Percentiles rank a stretch among this genome's conserved stretches.
Conservation (phyloP, 108 stramenopile species). For the Craspedostauros australis region DNA sequence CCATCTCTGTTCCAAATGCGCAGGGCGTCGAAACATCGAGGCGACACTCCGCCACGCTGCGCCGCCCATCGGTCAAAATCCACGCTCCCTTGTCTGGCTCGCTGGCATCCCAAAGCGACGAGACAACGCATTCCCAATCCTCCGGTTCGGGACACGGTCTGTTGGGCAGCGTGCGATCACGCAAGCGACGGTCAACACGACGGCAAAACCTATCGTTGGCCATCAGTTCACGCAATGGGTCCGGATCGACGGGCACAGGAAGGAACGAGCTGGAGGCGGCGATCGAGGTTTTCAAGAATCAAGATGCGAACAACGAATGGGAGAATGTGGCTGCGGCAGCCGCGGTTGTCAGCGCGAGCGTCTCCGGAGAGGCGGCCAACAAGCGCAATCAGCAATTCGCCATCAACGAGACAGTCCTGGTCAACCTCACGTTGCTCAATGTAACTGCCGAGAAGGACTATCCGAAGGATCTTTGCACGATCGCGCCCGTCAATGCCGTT, state of each 20-base stretch:
- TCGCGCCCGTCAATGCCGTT: conserved; percentile 39
- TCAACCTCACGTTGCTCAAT: conserved; percentile 39
- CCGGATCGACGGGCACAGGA: too few species aligned
- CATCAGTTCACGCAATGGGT: too few species aligned
- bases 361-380: conserved; percentile 2
- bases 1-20: conserved; percentile 2
- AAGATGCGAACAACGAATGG: conserved; percentile 22
- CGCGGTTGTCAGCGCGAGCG: conserved; percentile 28
- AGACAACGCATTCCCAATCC: not conserved
- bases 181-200: not conserved
- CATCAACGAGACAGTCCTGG: conserved; percentile 37
- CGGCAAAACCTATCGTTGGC: not conserved
- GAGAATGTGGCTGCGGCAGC: conserved; percentile 44
- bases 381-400: conserved; percentile 18
- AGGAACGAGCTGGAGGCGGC: conserved; percentile 3
- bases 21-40: not conserved
- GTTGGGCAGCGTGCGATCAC: not conserved
- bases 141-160: not conserved
- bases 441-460: conserved; percentile 26
- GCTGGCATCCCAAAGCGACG: too few species aligned
- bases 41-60: not conserved
- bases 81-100: too few species aligned
- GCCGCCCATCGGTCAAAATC: not conserved
- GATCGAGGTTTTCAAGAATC: conserved; percentile 13
- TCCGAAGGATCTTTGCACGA: conserved; percentile 27